A percentile compares a stretch with the other conserved stretches of the same genome.
These are phyloP conservation scores for Perilla frutescens DNA, from an alignment of 257 asterid species.

Conservation along the genomic window DNA sequence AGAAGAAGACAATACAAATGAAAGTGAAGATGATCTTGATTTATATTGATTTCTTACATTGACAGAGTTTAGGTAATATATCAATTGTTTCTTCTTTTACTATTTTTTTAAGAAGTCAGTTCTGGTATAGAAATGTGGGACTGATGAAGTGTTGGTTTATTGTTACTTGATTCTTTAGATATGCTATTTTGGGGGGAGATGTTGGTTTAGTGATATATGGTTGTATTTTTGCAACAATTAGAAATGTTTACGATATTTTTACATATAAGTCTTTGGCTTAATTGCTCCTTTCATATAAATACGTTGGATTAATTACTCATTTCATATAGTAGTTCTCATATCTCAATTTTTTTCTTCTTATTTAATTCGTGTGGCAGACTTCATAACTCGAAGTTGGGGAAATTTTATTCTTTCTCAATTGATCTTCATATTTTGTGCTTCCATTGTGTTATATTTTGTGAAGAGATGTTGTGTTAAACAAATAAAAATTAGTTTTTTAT, in stretches of 20 bases:
- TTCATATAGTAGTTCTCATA: background rate
- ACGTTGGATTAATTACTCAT: constrained; percentile 22
- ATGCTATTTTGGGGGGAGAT: background rate
- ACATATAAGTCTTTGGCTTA: too few relatives aligned
- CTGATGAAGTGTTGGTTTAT: constrained; percentile 9
- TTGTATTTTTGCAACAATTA: too few relatives aligned
- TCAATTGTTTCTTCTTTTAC: background rate
- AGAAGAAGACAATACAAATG: too few relatives aligned
- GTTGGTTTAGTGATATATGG: constrained; percentile 3
- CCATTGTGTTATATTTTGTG: too few relatives aligned
- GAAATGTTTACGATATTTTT: too few relatives aligned
- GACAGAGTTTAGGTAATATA: too few relatives aligned
- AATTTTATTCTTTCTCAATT: background rate
- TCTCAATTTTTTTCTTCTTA: background rate
- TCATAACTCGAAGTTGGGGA: constrained; percentile 8
- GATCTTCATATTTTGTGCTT: background rate
- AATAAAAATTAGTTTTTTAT: background rate
- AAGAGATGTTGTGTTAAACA: background rate
- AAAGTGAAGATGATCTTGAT: too few relatives aligned
- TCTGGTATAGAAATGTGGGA: constrained; percentile 18
- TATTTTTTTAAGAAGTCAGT: background rate
- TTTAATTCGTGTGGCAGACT: background rate
- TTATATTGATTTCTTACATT: too few relatives aligned
- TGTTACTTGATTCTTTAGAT: constrained; percentile 16
- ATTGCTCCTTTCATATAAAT: too few relatives aligned